Evolutionary conservation across 176 grass and related monocot species (phyloP), one percentile per base, ranked within the genome.

Genomic region (Poa annua): DNA sequence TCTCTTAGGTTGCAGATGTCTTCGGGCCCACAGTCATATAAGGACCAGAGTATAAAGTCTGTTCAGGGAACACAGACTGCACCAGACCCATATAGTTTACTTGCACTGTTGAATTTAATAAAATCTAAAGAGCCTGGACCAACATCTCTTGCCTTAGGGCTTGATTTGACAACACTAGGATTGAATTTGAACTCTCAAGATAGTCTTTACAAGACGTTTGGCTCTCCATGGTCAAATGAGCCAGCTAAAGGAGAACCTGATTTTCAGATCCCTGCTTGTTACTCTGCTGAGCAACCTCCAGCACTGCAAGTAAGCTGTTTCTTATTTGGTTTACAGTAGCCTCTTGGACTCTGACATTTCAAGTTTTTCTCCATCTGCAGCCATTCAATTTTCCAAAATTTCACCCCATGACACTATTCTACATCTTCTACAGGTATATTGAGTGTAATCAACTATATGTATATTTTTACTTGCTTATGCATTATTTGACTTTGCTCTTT

Each of bases 391-490:
- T 98, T 78, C 75, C 75, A 15, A 94, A 91, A 83, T 94, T 98
- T 81, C 86, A 93, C 26, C 83, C 82, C 47, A 84, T 84, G 41
- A 95, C 88, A 41, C 80, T 98, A 35, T 95, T 98, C 85, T 98
- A 98, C 80, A 95, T 95, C 79, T 98, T 95, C 66, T 98, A 98
- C 84, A 98, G 96, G 96, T 98, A 87, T 53, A 35, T 74, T 81
- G 61, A 48, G 35, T 76, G 85, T 9, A 68, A 48, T 84, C 64
- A 81, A 78, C 65, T 81, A 45, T 17, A 53, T 36, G 25, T 51
- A 75, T 78, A 24, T 7, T 78, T 68, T 68, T 52, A 80, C 42
- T 62, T 71, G 33, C 42, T 6, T 80, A 62, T 78, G 35, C 62
- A 78, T 44, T 24, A 66, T 87, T 83, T 89, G 8, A 80, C 66